Conservation (phyloP, 495 filamentous ascomycete genomes). For the Hypoxylon cercidicola region DNA sequence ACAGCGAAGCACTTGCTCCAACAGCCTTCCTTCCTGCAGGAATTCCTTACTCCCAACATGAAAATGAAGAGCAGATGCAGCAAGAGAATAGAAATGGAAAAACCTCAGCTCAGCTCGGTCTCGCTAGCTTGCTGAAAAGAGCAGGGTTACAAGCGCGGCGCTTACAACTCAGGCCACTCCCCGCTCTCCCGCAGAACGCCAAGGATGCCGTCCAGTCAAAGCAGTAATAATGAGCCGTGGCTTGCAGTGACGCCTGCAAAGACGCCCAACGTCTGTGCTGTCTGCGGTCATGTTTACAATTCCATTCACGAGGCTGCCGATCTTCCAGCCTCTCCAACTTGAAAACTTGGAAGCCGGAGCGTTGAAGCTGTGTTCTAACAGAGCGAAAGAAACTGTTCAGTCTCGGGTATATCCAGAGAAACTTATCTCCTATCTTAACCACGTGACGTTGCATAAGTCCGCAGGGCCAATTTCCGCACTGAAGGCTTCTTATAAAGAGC, state of each 20-base stretch:
- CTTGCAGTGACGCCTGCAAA: constrained; percentile 13
- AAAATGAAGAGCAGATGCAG: neutral
- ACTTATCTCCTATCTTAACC: no score
- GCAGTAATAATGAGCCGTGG: constrained; percentile 17
- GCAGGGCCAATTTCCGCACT: no score
- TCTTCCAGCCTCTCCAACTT: no score
- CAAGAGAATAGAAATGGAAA: neutral
- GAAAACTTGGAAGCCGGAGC: no score
- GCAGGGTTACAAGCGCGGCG: constrained; percentile 13
- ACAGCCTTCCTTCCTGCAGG: no score
- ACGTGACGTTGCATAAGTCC: no score
- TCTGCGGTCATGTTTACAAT: neutral
- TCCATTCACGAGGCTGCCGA: neutral
- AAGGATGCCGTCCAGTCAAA: neutral
- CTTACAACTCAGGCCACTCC: constrained; percentile 3
- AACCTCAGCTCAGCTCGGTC: constrained; percentile 16
- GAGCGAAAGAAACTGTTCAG: no score
- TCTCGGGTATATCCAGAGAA: no score
- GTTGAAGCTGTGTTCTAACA: no score
- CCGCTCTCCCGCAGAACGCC: constrained; percentile 10
- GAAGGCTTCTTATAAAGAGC: no score
- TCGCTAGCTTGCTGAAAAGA: neutral
- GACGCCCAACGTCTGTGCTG: neutral
- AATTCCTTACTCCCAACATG: no score
- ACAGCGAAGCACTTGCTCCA: no score